Conservation (phyloP, 2,329 filamentous ascomycete genomes). For the Venturia effusa region DNA sequence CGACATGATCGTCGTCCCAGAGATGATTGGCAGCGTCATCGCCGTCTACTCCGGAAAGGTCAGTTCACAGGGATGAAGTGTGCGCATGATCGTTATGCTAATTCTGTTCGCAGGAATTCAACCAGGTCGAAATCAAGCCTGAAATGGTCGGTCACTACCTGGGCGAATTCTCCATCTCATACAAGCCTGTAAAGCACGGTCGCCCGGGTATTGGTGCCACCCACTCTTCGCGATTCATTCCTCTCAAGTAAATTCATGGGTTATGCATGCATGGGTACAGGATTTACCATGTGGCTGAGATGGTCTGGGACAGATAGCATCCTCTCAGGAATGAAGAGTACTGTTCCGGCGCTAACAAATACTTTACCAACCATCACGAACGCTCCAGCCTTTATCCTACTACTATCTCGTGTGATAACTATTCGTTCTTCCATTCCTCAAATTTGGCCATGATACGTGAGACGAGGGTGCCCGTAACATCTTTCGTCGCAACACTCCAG, state of each 20-base stretch:
- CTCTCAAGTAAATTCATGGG: slow-evolving; percentile 68
- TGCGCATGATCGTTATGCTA: not conserved
- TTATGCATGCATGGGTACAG: not conserved
- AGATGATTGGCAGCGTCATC: slow-evolving; percentile 99
- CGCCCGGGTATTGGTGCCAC: slow-evolving; percentile 99
- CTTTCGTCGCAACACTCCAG: no score
- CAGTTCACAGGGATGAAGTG: not conserved
- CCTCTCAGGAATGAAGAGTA: not conserved
- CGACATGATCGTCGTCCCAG: slow-evolving; percentile 99
- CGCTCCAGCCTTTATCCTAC: not conserved
- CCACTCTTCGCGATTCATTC: slow-evolving; percentile 99
- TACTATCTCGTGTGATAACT: not conserved
- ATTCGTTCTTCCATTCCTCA: not conserved
- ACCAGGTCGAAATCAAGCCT: slow-evolving; percentile 99
- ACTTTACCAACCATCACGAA: not conserved
- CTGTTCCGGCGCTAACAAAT: not conserved
- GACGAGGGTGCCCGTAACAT: no score
- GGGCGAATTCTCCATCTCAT: slow-evolving; percentile 99
- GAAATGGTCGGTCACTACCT: slow-evolving; percentile 99
- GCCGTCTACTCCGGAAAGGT: slow-evolving; percentile 96
- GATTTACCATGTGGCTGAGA: not conserved
- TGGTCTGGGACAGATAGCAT: not conserved
- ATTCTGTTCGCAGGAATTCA: slow-evolving; percentile 61
- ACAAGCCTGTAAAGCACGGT: slow-evolving; percentile 99
- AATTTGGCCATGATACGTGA: no score